phyloP scores from a whole-genome alignment of 1,139 yeast species.

The Debaryomyces nepalensis region DNA sequence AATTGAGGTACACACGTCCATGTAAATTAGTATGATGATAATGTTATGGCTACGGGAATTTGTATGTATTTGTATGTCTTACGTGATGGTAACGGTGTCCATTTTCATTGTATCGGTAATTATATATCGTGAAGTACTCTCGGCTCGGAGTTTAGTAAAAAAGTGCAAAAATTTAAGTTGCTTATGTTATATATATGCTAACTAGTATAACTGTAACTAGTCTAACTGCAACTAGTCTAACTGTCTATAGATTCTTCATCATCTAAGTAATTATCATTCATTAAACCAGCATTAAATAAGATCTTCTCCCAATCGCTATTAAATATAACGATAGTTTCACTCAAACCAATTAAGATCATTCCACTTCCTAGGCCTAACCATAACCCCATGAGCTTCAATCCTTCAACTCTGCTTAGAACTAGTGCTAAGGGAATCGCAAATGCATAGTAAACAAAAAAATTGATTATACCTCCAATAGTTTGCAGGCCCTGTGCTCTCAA shows the following conservation, averaged over 20 bases:
- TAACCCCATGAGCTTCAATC: slow-evolving; percentile 65
- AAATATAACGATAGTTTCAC: slow-evolving; percentile 53
- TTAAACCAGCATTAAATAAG: slow-evolving; percentile 32
- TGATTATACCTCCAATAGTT: slow-evolving; percentile 78
- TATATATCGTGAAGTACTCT: too few relatives aligned
- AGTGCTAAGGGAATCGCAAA: slow-evolving; percentile 68
- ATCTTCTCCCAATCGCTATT: slow-evolving; percentile 49
- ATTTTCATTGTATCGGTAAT: too few relatives aligned
- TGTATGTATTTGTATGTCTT: too few relatives aligned
- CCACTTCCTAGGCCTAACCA: slow-evolving; percentile 92
- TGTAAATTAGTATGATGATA: too few relatives aligned
- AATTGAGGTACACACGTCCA: neutral
- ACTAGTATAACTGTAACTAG: too few relatives aligned
- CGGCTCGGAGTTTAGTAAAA: too few relatives aligned
- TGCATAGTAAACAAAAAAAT: slow-evolving; percentile 74
- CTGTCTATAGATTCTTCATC: slow-evolving; percentile 19
- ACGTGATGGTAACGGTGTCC: too few relatives aligned
- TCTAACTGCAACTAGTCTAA: neutral
- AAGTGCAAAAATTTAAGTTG: too few relatives aligned
- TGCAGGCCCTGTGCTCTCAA: slow-evolving; percentile 88
- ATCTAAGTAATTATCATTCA: slow-evolving; percentile 22
- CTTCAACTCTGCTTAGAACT: slow-evolving; percentile 58
- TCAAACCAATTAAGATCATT: slow-evolving; percentile 65
- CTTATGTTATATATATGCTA: too few relatives aligned
- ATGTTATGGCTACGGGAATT: too few relatives aligned